A percentile compares a stretch with the other conserved stretches of the same genome.
Conservation (phyloP, 1,284 basidiomycete species). For the Termitomyces sp. region DNA sequence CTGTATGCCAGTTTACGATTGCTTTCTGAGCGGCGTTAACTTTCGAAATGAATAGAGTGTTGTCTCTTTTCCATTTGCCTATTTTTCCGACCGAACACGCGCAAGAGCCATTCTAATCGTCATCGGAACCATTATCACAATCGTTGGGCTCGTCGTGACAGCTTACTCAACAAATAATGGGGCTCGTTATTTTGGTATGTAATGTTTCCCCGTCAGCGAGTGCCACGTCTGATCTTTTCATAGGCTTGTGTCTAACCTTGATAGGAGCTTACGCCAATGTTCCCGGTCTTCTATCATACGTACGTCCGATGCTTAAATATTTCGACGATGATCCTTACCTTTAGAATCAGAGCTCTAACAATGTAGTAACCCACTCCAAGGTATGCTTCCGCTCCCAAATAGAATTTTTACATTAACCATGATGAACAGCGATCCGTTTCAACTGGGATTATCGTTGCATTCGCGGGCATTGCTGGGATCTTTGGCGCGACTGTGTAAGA, state of each 20-base stretch:
- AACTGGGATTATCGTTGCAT: slow-evolving; percentile 27
- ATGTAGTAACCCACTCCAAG: slow-evolving; percentile 30
- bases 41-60: slow-evolving; percentile 23
- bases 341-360: slow-evolving; percentile 26
- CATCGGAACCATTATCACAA: slow-evolving; percentile 28
- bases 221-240: background rate
- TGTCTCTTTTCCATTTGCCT: slow-evolving; percentile 32
- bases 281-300: slow-evolving; percentile 29
- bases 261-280: slow-evolving; percentile 26
- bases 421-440: slow-evolving; percentile 25
- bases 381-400: slow-evolving; percentile 5
- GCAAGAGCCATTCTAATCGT: slow-evolving; percentile 34
- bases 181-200: slow-evolving; percentile 34
- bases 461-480: slow-evolving; percentile 34
- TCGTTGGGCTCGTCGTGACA: slow-evolving; percentile 33
- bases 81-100: slow-evolving; percentile 32
- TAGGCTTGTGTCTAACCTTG: slow-evolving; percentile 27
- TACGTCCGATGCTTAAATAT: slow-evolving; percentile 12
- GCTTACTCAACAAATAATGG: slow-evolving; percentile 27
- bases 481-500: slow-evolving; percentile 30
- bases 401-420: background rate
- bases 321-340: background rate
- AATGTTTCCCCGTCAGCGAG: background rate
- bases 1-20: slow-evolving; percentile 23
- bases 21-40: background rate